These are phyloP conservation scores for Bipolaris zeicola DNA, from an alignment of 2,329 filamentous ascomycete genomes.

Conservation along the genomic window DNA sequence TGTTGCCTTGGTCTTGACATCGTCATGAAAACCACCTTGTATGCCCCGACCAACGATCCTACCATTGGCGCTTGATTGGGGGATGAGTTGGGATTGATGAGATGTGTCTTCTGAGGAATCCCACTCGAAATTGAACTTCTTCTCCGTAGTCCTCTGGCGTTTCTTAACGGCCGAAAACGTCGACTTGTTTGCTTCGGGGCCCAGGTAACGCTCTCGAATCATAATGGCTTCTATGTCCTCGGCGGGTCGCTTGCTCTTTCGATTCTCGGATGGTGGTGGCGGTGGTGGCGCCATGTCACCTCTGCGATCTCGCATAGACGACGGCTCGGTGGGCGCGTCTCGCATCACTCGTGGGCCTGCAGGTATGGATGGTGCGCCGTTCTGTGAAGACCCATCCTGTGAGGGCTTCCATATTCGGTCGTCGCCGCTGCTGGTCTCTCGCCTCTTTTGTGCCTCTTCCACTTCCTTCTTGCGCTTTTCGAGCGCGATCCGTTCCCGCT, in stretches of 20 bases:
- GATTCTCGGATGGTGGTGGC: slow-evolving; percentile 49
- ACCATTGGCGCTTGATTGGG: too few species aligned
- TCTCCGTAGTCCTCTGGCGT: slow-evolving; percentile 85
- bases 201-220: slow-evolving; percentile 85
- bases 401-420: slow-evolving; percentile 6
- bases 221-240: slow-evolving; percentile 73
- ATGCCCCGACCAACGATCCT: slow-evolving; percentile 70
- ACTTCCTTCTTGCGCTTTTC: slow-evolving; percentile 78
- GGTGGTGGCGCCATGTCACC: slow-evolving; percentile 60
- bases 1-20: slow-evolving; percentile 58
- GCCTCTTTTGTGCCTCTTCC: slow-evolving; percentile 61
- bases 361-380: slow-evolving; percentile 56
- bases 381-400: slow-evolving; percentile 16
- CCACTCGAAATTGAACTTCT: slow-evolving; percentile 99
- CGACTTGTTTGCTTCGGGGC: slow-evolving; percentile 86
- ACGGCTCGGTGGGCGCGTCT: slow-evolving; percentile 69
- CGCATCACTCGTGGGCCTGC: slow-evolving; percentile 76
- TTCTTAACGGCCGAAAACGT: slow-evolving; percentile 97
- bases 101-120: too few species aligned
- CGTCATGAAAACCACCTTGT: slow-evolving; percentile 69
- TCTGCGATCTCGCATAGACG: slow-evolving; percentile 61
- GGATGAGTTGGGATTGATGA: too few species aligned
- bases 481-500: slow-evolving; percentile 78
- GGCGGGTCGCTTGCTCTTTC: slow-evolving; percentile 44
- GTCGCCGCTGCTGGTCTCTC: slow-evolving; percentile 41